phyloP scores from a whole-genome alignment of 2,329 filamentous ascomycete species.

The Ceratocystis ficicola region DNA sequence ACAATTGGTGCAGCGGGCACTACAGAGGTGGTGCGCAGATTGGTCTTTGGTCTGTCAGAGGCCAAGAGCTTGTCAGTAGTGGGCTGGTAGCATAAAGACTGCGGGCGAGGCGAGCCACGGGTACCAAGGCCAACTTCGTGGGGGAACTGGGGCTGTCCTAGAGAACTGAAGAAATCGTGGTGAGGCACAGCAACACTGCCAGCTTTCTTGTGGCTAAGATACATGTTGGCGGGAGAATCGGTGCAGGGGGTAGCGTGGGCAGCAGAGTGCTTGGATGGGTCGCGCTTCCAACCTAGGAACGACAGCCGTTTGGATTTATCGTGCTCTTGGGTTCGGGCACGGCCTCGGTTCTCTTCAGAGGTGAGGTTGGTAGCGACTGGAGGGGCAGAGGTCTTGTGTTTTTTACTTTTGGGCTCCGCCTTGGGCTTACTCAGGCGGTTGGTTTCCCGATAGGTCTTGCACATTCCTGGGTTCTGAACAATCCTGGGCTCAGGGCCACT shows the following conservation, averaged over 20 bases:
- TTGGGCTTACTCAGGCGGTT: constrained; percentile 13
- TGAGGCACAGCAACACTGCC: background rate
- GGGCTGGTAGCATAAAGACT: constrained; percentile 2
- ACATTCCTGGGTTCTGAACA: constrained; percentile 20
- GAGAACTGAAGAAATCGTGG: constrained; percentile 5
- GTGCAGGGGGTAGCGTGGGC: background rate
- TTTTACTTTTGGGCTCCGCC: constrained; percentile 10
- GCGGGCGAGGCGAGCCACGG: background rate
- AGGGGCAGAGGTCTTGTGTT: constrained; percentile 6
- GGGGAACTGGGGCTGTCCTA: constrained; percentile 1
- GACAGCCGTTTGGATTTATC: constrained; percentile 18
- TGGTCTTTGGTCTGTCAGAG: background rate
- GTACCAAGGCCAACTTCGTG: constrained; percentile 5
- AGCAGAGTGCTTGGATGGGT: constrained; percentile 11
- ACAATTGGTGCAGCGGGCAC: constrained; percentile 14
- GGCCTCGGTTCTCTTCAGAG: constrained; percentile 19
- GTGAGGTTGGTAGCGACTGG: constrained; percentile 15
- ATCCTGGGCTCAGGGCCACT: constrained; percentile 20
- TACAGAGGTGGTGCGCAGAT: background rate
- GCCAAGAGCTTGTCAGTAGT: background rate
- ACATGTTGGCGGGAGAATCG: constrained; percentile 1
- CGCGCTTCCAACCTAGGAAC: constrained; percentile 20
- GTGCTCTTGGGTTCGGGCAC: constrained; percentile 12
- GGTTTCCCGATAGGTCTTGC: constrained; percentile 14
- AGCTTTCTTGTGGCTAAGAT: background rate